These are phyloP conservation scores for Cystofilobasidium ferigula DNA, from an alignment of 768 basidiomycete species.

Conservation along the genomic window DNA sequence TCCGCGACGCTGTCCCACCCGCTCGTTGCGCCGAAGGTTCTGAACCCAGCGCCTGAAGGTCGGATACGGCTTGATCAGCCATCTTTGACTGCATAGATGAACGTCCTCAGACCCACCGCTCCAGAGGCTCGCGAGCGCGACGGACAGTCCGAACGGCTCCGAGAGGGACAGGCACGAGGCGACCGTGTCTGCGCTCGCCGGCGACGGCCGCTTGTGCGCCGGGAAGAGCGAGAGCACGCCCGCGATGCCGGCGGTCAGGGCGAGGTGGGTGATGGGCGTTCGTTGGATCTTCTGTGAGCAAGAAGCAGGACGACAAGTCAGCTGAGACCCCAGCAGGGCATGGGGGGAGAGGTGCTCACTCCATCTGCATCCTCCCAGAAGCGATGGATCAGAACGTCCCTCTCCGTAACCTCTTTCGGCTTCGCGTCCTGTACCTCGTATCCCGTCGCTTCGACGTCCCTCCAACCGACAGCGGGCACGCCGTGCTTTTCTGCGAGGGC, in stretches of 20 bases:
- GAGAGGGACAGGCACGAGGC: constrained; percentile 62
- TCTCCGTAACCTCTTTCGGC: neutral
- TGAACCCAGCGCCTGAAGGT: constrained; percentile 31
- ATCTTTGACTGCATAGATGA: constrained; percentile 32
- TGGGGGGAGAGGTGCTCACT: constrained; percentile 39
- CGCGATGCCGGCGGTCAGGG: constrained; percentile 79
- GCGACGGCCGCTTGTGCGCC: constrained; percentile 50
- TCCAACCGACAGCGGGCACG: constrained; percentile 50
- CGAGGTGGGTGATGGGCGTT: constrained; percentile 36
- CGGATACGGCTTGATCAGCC: neutral
- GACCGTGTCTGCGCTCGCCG: constrained; percentile 58
- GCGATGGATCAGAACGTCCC: constrained; percentile 24
- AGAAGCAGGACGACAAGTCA: neutral
- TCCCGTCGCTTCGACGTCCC: constrained; percentile 28
- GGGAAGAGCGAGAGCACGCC: constrained; percentile 67
- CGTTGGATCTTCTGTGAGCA: constrained; percentile 2
- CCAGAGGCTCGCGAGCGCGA: constrained; percentile 63
- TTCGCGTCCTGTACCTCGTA: neutral
- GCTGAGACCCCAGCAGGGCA: neutral
- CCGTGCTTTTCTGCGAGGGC: constrained; percentile 50
- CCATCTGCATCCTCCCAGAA: constrained; percentile 48
- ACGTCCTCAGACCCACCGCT: constrained; percentile 44
- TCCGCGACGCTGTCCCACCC: neutral
- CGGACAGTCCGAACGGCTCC: constrained; percentile 64
- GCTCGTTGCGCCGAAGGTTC: constrained; percentile 28